phyloP scores from a whole-genome alignment of 805 yeast species.

The Myxozyma neglecta region DNA sequence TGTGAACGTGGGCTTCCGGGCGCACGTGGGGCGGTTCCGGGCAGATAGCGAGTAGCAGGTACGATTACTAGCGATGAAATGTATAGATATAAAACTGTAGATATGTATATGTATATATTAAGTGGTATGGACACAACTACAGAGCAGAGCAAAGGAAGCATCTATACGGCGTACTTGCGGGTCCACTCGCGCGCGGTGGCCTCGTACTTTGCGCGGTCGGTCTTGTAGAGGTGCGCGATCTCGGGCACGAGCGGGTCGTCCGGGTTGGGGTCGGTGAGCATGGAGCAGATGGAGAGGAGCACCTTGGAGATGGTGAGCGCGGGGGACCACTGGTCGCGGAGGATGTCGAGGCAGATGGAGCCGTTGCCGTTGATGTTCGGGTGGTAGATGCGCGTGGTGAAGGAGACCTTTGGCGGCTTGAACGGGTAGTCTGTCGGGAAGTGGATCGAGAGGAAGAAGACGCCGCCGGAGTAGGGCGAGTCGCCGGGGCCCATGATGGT shows the following conservation, averaged over 20 bases:
- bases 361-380: constrained; percentile 97
- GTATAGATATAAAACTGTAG: too few relatives aligned
- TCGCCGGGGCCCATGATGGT: constrained; percentile 98
- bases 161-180: constrained; percentile 92
- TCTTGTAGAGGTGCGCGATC: constrained; percentile 93
- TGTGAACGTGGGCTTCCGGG: too few relatives aligned
- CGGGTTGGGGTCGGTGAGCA: constrained; percentile 96
- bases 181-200: constrained; percentile 99
- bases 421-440: constrained; percentile 99
- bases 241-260: constrained; percentile 99
- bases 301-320: constrained; percentile 96
- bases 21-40: too few relatives aligned
- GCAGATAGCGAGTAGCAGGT: too few relatives aligned
- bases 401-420: constrained; percentile 86
- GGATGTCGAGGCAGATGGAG: constrained; percentile 91
- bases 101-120: constrained; percentile 2
- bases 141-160: too few relatives aligned
- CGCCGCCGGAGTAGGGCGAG: constrained; percentile 85
- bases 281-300: constrained; percentile 87
- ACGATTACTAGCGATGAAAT: too few relatives aligned
- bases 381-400: constrained; percentile 94
- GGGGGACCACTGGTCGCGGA: constrained; percentile 99
- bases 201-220: constrained; percentile 90
- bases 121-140: too few relatives aligned
- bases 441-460: constrained; percentile 90